Evolutionary conservation across 495 filamentous ascomycete species (phyloP), one percentile per base, ranked within the genome.

Genomic region (Podospora anserina): DNA sequence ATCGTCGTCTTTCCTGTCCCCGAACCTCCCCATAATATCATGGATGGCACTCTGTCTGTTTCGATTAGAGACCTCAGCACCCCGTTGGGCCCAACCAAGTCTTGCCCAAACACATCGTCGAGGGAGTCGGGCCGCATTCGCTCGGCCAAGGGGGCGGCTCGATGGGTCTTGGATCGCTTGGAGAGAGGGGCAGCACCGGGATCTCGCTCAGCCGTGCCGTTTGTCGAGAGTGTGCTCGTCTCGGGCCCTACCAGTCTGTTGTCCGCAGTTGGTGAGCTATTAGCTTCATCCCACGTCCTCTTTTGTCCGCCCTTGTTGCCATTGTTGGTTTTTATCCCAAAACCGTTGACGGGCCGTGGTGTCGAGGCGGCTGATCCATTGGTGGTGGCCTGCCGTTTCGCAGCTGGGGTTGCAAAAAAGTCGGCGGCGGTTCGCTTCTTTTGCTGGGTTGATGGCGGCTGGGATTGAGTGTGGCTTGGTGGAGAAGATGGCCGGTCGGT

Each of bases 1-100:
- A 99, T 97, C 0, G 95, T 98, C 1, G 95, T 99, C 80, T 99
- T 99, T 32, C 95, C 95, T 4, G 93, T 97, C 2, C 95, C 95
- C 1, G 94, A 89, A 11, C 87, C 85, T 19, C 95, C 95, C 95
- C 95, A 98, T 11, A 99, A 77, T 32, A 99, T 92, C 92, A 99
- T 97, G 44, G 91, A 94, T 0, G 95, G 94, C 20, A 99, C 88
- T 1, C 90, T 82, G 71, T 94, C 90, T 71, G 90, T 85, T 76
- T 97, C 91, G 72, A 99, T 94, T 55, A 99, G 82, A n/a, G 92
- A 88, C 11, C 94, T 90, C 9, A 99, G 84, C 9, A 97, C 88
- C 2, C 95, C 95, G 39, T 87, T 77, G 0, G 88, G 87, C 7
- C 94, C 94, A 6, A 98, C 94, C 18, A 98, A 85, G 60, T 96